Evolutionary conservation across 2,329 filamentous ascomycete genomes (phyloP).

Genomic region (Exserohilum rostratum): DNA sequence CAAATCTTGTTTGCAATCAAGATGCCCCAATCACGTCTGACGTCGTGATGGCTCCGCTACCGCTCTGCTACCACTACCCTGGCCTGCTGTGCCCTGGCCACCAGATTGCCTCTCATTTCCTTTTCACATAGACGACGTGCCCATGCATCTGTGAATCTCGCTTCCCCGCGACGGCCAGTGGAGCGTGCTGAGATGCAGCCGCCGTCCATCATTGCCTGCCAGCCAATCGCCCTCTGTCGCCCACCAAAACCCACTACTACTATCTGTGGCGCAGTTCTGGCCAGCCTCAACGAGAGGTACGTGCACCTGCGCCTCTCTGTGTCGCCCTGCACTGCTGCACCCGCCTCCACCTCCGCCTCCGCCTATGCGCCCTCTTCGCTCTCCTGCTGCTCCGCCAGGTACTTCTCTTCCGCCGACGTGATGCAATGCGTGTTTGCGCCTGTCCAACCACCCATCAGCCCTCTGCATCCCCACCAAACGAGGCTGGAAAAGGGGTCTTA

Average conservation of each 20-base stretch:
- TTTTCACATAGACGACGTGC: conserved; percentile 1
- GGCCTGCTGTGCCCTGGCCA: conserved; percentile 7
- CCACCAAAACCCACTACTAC: neutral
- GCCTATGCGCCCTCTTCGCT: conserved; percentile 22
- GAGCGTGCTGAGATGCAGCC: conserved; percentile 6
- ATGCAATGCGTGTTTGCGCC: conserved; percentile 86
- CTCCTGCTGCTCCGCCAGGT: conserved; percentile 56
- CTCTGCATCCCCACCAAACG: conserved; percentile 4
- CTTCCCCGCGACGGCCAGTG: conserved; percentile 15
- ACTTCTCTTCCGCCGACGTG: conserved; percentile 76
- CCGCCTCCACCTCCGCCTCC: conserved; percentile 6
- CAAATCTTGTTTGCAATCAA: conserved; percentile 30
- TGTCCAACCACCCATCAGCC: conserved; percentile 32
- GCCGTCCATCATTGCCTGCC: neutral
- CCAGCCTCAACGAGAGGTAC: conserved; percentile 38
- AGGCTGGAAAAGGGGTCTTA: conserved; percentile 8
- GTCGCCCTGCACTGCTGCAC: conserved; percentile 17
- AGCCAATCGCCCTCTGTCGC: conserved; percentile 2
- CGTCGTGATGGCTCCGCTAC: no score
- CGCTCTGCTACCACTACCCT: no score
- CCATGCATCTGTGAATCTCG: conserved; percentile 9
- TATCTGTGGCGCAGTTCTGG: conserved; percentile 34
- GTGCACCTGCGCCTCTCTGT: conserved; percentile 20
- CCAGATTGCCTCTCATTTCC: conserved; percentile 19
- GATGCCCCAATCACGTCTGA: conserved; percentile 17